A percentile compares a stretch with the other conserved stretches of the same genome.
Conservation (phyloP, 1,139 yeast genomes). For the Meyerozyma smithsonii region DNA sequence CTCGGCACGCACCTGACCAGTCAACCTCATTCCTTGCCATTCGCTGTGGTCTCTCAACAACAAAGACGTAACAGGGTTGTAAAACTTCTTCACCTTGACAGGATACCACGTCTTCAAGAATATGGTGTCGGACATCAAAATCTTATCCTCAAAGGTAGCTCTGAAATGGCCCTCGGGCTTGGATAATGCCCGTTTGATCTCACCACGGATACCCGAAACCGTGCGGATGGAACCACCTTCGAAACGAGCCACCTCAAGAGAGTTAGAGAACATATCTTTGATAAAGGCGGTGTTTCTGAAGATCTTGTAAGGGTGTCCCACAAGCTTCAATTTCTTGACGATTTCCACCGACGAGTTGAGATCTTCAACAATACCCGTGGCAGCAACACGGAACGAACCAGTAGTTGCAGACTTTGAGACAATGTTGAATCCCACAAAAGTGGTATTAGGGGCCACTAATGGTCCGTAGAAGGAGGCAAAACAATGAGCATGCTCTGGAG, state of each 20-base stretch:
- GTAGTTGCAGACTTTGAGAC: conserved; percentile 82
- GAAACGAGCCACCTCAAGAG: conserved; percentile 93
- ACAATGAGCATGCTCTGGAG: conserved; percentile 98
- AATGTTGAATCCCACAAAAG: conserved; percentile 91
- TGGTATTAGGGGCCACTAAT: conserved; percentile 92
- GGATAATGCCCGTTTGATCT: conserved; percentile 88
- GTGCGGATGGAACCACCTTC: conserved; percentile 97
- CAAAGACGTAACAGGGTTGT: conserved; percentile 93
- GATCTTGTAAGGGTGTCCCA: conserved; percentile 90
- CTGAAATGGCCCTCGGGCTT: conserved; percentile 96
- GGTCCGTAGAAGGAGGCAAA: conserved; percentile 97
- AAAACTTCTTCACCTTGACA: conserved; percentile 81
- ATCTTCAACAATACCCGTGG: conserved; percentile 96
- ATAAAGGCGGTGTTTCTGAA: conserved; percentile 95
- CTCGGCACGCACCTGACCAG: conserved; percentile 89
- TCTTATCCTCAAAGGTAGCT: conserved; percentile 97
- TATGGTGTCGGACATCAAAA: conserved; percentile 82
- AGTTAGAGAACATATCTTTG: conserved; percentile 90
- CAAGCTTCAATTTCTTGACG: conserved; percentile 91
- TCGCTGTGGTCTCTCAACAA: conserved; percentile 68
- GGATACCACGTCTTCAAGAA: conserved; percentile 97
- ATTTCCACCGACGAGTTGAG: conserved; percentile 87
- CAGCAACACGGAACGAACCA: conserved; percentile 90
- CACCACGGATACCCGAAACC: conserved; percentile 96
- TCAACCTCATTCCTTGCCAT: conserved; percentile 96